Evolutionary conservation across 257 asterid species (phyloP), one percentile per base, ranked within the genome.

Genomic region (Capsicum chinense): DNA sequence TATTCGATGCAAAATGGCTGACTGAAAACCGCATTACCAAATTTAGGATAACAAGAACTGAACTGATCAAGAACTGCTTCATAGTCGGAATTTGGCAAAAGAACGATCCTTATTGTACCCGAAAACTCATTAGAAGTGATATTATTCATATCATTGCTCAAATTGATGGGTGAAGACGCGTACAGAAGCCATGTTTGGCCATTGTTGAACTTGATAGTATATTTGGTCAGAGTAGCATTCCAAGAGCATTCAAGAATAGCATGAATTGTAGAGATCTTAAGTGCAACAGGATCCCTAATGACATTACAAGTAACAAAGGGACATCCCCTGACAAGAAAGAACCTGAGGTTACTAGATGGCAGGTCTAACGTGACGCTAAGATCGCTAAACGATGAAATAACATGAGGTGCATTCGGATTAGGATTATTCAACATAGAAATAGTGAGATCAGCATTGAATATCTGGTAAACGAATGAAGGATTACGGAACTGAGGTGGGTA

Each of bases 151-250:
- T 91, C 93, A 6, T 86, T 86, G 80, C 83, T 86, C 85, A 94
- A 86, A 86, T 60, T 80, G 66, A 94, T 88, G 0, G 95, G 88
- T 5, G 94, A 91, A 33, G 97, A 90, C 50, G 97, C 84, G 71
- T 94, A 94, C 35, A 94, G 86, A 70, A 94, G 86, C 98, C 98
- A 94, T 5, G 90, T 91, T 84, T 94, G 98, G 64, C 88, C 85
- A 86, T 94, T 94, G 69, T 93, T 92, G 58, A 94, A 89, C 95
- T 85, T 93, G 42, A 94, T 86, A 0, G 87, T 91, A 87, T 92
- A 92, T 82, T 92, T 94, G 0, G 98, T 94, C 79, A 80, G 70
- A 2, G 90, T 83, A 74, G 83, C 67, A 90, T 91, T 93, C 14
- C 94, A 89, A 14, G 79, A 81, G 19, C 91, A 86, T 50, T 89